A percentile compares a stretch with the other conserved stretches of the same genome.
phyloP scores from a whole-genome alignment of 1,139 yeast genomes.

The Geotrichum macrosporum region DNA sequence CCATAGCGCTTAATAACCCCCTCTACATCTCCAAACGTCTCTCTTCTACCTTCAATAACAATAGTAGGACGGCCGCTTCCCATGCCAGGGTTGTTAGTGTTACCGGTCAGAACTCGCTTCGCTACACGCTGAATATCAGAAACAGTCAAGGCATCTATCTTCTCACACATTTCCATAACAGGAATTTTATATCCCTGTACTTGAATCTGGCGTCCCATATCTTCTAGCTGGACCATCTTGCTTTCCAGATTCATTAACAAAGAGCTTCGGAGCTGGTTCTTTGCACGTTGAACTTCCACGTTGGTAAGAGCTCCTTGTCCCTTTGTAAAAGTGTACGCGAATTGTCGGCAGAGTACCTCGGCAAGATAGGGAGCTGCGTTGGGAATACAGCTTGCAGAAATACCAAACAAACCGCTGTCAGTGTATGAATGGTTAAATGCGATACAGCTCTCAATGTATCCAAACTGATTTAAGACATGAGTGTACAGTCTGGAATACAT shows the following conservation, averaged over 20 bases:
- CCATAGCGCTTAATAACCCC: conserved; percentile 66
- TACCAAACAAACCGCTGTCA: conserved; percentile 88
- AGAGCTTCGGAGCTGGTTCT: conserved; percentile 86
- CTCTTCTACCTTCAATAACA: conserved; percentile 85
- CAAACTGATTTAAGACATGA: conserved; percentile 83
- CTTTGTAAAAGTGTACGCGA: conserved; percentile 57
- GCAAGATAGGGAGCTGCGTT: conserved; percentile 81
- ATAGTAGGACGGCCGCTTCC: conserved; percentile 70
- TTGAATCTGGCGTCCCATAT: conserved; percentile 90
- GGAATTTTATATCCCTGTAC: conserved; percentile 75
- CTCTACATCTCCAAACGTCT: conserved; percentile 77
- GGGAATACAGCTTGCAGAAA: conserved; percentile 78
- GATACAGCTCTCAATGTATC: conserved; percentile 83
- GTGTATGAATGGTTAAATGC: conserved; percentile 87
- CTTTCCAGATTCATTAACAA: conserved; percentile 90
- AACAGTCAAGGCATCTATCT: conserved; percentile 63
- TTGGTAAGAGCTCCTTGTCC: conserved; percentile 59
- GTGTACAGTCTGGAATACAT: conserved; percentile 95
- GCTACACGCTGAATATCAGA: conserved; percentile 73
- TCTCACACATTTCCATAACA: conserved; percentile 74
- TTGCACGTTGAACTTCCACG: conserved; percentile 79
- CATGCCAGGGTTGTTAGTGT: conserved; percentile 47
- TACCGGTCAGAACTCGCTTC: conserved; percentile 66
- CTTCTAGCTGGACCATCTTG: conserved; percentile 87
- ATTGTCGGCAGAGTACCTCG: conserved; percentile 74